Conservation (phyloP, 225 moss, liverwort and hornwort species). For the Takakia lepidozioides region DNA sequence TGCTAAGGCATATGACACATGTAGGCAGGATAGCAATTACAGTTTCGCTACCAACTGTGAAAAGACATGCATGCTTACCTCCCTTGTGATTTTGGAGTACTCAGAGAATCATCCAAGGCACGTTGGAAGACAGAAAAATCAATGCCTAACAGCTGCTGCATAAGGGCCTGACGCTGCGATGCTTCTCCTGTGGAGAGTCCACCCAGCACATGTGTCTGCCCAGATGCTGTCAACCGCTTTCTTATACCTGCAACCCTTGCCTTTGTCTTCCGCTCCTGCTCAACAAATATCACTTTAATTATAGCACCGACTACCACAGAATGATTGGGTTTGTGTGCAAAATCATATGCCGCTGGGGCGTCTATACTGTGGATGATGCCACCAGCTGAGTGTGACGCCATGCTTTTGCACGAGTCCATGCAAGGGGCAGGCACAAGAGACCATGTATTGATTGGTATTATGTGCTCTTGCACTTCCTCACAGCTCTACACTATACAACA, state of each 20-base stretch:
- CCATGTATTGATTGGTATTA: conserved; percentile 28
- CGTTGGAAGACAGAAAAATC: conserved; percentile 33
- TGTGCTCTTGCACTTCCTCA: conserved; percentile 42
- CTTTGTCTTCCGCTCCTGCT: conserved; percentile 74
- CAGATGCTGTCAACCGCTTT: conserved; percentile 24
- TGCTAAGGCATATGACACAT: not conserved
- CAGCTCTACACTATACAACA: conserved; percentile 42
- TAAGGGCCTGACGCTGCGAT: conserved; percentile 16
- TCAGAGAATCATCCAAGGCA: conserved; percentile 35
- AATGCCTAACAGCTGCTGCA: conserved; percentile 27
- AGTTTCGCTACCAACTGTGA: too few relatives aligned
- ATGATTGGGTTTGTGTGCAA: too few relatives aligned
- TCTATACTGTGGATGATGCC: conserved; percentile 54
- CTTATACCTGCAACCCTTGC: conserved; percentile 55
- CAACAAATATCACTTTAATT: too few relatives aligned
- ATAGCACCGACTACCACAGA: too few relatives aligned
- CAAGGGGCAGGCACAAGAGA: conserved; percentile 41
- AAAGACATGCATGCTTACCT: conserved; percentile 17
- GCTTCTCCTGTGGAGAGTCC: conserved; percentile 18
- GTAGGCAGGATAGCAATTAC: not conserved
- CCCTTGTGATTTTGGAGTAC: conserved; percentile 20
- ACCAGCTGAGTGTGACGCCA: conserved; percentile 41
- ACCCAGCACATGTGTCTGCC: conserved; percentile 46
- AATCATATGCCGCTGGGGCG: too few relatives aligned
- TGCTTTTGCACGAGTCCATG: conserved; percentile 34